phyloP scores from a whole-genome alignment of 495 filamentous ascomycete genomes.

The Aspergillus avenaceus region DNA sequence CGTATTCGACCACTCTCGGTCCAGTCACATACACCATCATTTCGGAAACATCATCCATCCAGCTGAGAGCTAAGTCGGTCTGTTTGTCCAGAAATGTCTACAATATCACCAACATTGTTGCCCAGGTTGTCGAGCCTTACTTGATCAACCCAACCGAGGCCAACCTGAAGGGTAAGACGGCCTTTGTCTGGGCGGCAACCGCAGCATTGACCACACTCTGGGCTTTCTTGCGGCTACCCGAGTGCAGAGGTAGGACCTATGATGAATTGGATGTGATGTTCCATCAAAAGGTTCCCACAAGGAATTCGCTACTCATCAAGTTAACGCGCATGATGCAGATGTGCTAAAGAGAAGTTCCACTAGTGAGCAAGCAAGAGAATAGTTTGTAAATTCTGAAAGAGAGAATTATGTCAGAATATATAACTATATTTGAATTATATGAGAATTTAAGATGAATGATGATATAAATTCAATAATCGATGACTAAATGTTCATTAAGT shows the following conservation, averaged over 20 bases:
- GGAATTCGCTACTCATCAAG: slow-evolving; percentile 54
- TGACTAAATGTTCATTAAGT: neutral
- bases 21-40: slow-evolving; percentile 71
- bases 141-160: slow-evolving; percentile 66
- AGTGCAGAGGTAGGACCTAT: slow-evolving; percentile 60
- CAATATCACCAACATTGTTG: slow-evolving; percentile 60
- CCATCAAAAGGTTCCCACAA: slow-evolving; percentile 50
- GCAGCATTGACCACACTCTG: slow-evolving; percentile 61
- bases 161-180: slow-evolving; percentile 62
- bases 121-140: slow-evolving; percentile 60
- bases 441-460: too few relatives aligned
- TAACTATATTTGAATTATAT: too few relatives aligned
- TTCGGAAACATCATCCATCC: slow-evolving; percentile 62
- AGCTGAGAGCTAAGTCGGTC: slow-evolving; percentile 65
- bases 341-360: slow-evolving; percentile 17
- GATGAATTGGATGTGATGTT: slow-evolving; percentile 67
- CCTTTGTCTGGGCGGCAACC: slow-evolving; percentile 66
- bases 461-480: neutral
- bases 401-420: too few relatives aligned
- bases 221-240: slow-evolving; percentile 65
- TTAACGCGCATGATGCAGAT: slow-evolving; percentile 48
- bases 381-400: neutral
- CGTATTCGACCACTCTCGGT: slow-evolving; percentile 66
- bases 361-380: neutral
- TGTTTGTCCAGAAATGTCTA: slow-evolving; percentile 60